Conservation (phyloP, 345 rosid genomes). For the Rhizophora mangle region DNA sequence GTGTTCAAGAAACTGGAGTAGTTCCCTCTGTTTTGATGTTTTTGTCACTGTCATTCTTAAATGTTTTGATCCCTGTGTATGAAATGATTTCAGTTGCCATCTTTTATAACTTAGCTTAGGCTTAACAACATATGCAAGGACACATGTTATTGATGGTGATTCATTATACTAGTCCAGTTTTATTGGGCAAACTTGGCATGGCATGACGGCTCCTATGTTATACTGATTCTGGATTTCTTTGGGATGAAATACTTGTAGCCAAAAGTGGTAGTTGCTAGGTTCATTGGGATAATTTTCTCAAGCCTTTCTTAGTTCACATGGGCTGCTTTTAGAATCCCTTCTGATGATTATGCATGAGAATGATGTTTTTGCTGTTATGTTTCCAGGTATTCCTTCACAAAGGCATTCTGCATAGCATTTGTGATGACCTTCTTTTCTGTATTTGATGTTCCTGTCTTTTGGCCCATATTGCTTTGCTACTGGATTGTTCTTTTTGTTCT, state of each 20-base stretch:
- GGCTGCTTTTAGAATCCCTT: neutral
- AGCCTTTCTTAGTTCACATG: neutral
- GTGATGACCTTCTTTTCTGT: slow-evolving; percentile 79
- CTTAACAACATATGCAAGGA: too few species aligned
- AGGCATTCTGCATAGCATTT: slow-evolving; percentile 75
- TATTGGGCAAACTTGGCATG: too few species aligned
- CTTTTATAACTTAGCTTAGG: too few species aligned
- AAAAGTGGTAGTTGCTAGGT: slow-evolving; percentile 2
- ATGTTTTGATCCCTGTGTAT: too few species aligned
- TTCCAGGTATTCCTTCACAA: slow-evolving; percentile 81
- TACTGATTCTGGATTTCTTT: neutral
- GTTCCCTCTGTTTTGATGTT: too few species aligned
- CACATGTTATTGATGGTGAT: too few species aligned
- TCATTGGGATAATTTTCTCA: neutral
- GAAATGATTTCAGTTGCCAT: too few species aligned
- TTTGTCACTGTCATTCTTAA: too few species aligned
- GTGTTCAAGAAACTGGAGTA: too few species aligned
- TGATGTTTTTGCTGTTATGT: slow-evolving; percentile 17
- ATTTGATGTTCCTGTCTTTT: slow-evolving; percentile 84
- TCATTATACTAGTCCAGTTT: too few species aligned
- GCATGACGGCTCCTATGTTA: too few species aligned
- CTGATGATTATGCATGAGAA: neutral
- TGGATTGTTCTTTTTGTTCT: slow-evolving; percentile 80
- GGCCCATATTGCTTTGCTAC: slow-evolving; percentile 86
- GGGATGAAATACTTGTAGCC: neutral